A percentile compares a stretch with the other conserved stretches of the same genome.
phyloP scores from a whole-genome alignment of 306 rosid genomes.

The Alnus glutinosa region DNA sequence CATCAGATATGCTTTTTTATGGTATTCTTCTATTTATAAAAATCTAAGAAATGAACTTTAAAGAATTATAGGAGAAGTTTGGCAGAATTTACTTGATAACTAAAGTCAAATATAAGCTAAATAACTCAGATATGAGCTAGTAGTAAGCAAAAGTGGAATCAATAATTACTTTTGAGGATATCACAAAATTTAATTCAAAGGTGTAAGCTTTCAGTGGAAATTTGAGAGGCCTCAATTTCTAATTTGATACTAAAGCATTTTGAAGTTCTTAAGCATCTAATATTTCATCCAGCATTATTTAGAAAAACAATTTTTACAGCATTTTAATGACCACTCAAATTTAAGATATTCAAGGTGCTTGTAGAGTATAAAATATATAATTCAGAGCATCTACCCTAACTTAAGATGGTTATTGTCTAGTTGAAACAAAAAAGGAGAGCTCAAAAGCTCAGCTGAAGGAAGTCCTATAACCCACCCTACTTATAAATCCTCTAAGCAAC shows the following conservation, averaged over 20 bases:
- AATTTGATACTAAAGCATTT: neutral
- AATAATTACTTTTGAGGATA: neutral
- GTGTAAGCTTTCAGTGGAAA: neutral
- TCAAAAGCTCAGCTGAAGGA: neutral
- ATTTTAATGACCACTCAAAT: neutral
- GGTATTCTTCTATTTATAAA: no score
- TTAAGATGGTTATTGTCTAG: neutral
- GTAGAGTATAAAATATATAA: neutral
- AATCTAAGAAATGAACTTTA: no score
- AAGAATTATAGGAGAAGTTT: no score
- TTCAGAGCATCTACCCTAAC: neutral
- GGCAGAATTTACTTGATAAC: neutral
- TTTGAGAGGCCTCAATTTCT: neutral
- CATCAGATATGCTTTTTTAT: no score
- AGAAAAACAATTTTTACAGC: no score
- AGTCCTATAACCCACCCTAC: neutral
- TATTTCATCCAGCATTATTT: neutral
- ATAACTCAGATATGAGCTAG: neutral
- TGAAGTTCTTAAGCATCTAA: neutral
- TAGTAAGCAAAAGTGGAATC: neutral
- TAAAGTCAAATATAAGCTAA: neutral
- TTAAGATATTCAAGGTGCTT: neutral
- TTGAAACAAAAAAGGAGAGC: neutral
- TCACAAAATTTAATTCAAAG: neutral
- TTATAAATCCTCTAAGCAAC: neutral